Percentiles rank a stretch among this genome's conserved stretches.
Evolutionary conservation across 371 early-diverging fungal species (phyloP).

Genomic region (Blakeslea trispora): DNA sequence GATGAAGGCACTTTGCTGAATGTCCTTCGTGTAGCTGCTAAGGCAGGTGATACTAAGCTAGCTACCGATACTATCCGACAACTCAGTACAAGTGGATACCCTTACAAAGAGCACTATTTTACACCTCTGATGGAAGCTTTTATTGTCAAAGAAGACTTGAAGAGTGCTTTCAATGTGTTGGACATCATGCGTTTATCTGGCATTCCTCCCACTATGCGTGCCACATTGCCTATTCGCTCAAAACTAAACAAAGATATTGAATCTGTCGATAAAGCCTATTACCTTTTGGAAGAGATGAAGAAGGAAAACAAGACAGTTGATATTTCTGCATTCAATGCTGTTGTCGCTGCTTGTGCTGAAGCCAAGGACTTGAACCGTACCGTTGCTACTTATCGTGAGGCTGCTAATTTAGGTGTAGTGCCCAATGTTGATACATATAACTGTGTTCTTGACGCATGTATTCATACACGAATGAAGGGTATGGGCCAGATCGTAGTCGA

Average conservation of each 20-base stretch:
- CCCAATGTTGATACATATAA: slow-evolving; percentile 68
- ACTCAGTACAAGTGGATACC: slow-evolving; percentile 53
- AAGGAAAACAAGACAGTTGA: slow-evolving; percentile 54
- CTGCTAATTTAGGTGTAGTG: slow-evolving; percentile 44
- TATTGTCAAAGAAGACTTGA: slow-evolving; percentile 51
- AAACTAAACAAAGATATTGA: slow-evolving; percentile 29
- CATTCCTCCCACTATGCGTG: slow-evolving; percentile 42
- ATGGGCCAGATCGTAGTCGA: slow-evolving; percentile 60
- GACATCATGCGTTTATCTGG: slow-evolving; percentile 66
- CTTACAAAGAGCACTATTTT: slow-evolving; percentile 68
- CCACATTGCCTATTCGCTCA: slow-evolving; percentile 40
- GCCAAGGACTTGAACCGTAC: slow-evolving; percentile 56
- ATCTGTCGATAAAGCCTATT: slow-evolving; percentile 54
- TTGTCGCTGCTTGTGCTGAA: slow-evolving; percentile 60
- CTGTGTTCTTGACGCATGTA: slow-evolving; percentile 61
- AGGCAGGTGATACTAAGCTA: slow-evolving; percentile 54
- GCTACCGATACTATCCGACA: slow-evolving; percentile 63
- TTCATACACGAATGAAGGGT: slow-evolving; percentile 48
- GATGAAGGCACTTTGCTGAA: slow-evolving; percentile 69
- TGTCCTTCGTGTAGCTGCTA: slow-evolving; percentile 64
- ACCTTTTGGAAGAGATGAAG: slow-evolving; percentile 51
- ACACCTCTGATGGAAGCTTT: slow-evolving; percentile 74
- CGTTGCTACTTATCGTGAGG: slow-evolving; percentile 53
- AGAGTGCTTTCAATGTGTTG: slow-evolving; percentile 66
- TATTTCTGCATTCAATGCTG: slow-evolving; percentile 63